Conservation (phyloP, 1,284 basidiomycete genomes). For the Vanrija pseudolonga region DNA sequence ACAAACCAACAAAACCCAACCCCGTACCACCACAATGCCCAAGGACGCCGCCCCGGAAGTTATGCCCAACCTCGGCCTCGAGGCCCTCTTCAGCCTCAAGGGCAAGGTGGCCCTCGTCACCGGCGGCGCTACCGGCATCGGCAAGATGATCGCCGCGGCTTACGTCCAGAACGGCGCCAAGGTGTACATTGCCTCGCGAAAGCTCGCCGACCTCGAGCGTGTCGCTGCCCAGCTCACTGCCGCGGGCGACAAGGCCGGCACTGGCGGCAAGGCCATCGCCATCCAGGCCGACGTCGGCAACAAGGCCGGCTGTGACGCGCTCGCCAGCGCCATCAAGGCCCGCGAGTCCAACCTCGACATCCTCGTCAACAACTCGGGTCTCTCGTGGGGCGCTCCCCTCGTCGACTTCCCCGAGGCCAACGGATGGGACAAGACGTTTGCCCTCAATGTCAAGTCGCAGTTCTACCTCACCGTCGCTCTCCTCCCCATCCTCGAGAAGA, state of each 20-base stretch:
- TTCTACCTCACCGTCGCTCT: conserved; percentile 28
- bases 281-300: conserved; percentile 28
- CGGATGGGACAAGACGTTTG: conserved; percentile 22
- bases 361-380: conserved; percentile 43
- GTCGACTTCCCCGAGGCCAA: conserved; percentile 19
- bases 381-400: conserved; percentile 19
- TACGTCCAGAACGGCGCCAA: conserved; percentile 29
- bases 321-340: conserved; percentile 12
- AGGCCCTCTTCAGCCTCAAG: conserved; percentile 16
- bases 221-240: conserved; percentile 13
- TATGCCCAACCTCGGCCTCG: conserved; percentile 18
- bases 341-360: conserved; percentile 33
- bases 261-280: conserved; percentile 13
- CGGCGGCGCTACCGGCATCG: conserved; percentile 17
- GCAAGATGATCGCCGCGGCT: conserved; percentile 27
- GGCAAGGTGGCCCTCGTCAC: conserved; percentile 24
- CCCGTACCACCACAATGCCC: conserved; percentile 9
- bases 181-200: conserved; percentile 31
- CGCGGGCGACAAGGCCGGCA: conserved; percentile 4
- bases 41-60: conserved; percentile 22
- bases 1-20: too few relatives aligned
- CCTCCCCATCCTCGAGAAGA: conserved; percentile 21
- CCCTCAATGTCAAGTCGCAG: conserved; percentile 23
- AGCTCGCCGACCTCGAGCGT: conserved; percentile 18
- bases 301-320: conserved; percentile 22